Evolutionary conservation across 495 filamentous ascomycete genomes (phyloP).

Genomic region (Tuber brumale): DNA sequence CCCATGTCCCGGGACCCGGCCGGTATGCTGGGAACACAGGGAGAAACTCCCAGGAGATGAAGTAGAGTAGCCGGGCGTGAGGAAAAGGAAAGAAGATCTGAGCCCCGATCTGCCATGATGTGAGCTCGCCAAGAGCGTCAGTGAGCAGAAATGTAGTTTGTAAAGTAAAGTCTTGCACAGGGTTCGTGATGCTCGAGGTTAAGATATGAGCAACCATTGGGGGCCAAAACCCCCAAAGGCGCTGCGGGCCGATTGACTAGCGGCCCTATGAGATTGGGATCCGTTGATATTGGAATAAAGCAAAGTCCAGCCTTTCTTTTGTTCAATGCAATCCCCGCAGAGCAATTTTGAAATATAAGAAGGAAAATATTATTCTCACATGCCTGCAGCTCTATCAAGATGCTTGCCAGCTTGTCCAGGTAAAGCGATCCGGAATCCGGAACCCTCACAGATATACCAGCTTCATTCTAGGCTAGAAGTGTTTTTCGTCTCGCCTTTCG

Average conservation of each 20-base stretch:
- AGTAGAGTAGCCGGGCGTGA: background rate
- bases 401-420: background rate
- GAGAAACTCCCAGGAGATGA: background rate
- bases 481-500: background rate
- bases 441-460: background rate
- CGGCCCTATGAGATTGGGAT: background rate
- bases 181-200: background rate
- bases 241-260: background rate
- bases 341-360: background rate
- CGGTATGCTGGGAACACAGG: background rate
- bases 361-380: background rate
- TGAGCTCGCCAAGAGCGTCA: background rate
- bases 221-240: background rate
- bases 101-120: background rate
- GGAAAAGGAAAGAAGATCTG: background rate
- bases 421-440: background rate
- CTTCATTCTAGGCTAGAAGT: background rate
- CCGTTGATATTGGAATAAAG: background rate
- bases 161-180: background rate
- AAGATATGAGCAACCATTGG: background rate
- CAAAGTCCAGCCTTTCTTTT: background rate
- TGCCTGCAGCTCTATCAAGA: background rate
- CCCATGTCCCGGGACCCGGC: background rate
- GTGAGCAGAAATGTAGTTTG: background rate
- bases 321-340: background rate